Evolutionary conservation across 2,329 filamentous ascomycete species (phyloP).

Genomic region (Fusarium falciforme): DNA sequence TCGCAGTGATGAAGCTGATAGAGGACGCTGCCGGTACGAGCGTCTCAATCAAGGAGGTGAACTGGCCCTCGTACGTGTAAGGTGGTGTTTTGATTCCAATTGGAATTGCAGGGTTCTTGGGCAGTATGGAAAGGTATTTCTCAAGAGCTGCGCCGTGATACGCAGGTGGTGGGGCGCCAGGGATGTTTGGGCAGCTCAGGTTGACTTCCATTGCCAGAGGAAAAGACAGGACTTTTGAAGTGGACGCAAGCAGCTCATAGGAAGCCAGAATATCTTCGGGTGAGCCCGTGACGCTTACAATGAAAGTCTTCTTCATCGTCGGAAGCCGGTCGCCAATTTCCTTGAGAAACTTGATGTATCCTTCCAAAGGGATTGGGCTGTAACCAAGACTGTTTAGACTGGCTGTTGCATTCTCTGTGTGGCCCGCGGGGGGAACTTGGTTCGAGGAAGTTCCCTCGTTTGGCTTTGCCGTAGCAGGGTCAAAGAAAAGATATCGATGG

Average conservation of each 20-base stretch:
- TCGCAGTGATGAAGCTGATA: slow-evolving; percentile 77
- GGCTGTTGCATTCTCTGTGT: slow-evolving; percentile 46
- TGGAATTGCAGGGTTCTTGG: slow-evolving; percentile 50
- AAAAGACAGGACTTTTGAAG: slow-evolving; percentile 43
- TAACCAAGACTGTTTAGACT: slow-evolving; percentile 81
- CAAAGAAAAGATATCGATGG: slow-evolving; percentile 77
- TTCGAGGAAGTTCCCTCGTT: slow-evolving; percentile 35
- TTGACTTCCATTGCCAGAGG: slow-evolving; percentile 80
- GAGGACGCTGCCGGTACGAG: slow-evolving; percentile 51
- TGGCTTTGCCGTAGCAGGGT: slow-evolving; percentile 49
- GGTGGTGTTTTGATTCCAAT: slow-evolving; percentile 80
- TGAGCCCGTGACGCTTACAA: slow-evolving; percentile 77
- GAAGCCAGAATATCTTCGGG: slow-evolving; percentile 66
- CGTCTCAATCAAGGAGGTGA: slow-evolving; percentile 64
- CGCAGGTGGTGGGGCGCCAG: slow-evolving; percentile 74
- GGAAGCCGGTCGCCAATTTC: slow-evolving; percentile 52
- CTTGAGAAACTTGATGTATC: slow-evolving; percentile 69
- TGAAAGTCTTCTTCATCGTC: slow-evolving; percentile 64
- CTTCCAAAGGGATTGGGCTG: slow-evolving; percentile 69
- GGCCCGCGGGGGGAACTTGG: slow-evolving; percentile 23
- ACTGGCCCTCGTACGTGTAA: slow-evolving; percentile 78
- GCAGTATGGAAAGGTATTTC: slow-evolving; percentile 65
- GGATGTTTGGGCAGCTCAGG: slow-evolving; percentile 82
- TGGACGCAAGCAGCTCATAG: slow-evolving; percentile 50
- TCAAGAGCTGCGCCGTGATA: slow-evolving; percentile 66